A percentile compares a stretch with the other conserved stretches of the same genome.
Conservation (phyloP, 2,329 filamentous ascomycete species). For the Aspergillus arachidicola region DNA sequence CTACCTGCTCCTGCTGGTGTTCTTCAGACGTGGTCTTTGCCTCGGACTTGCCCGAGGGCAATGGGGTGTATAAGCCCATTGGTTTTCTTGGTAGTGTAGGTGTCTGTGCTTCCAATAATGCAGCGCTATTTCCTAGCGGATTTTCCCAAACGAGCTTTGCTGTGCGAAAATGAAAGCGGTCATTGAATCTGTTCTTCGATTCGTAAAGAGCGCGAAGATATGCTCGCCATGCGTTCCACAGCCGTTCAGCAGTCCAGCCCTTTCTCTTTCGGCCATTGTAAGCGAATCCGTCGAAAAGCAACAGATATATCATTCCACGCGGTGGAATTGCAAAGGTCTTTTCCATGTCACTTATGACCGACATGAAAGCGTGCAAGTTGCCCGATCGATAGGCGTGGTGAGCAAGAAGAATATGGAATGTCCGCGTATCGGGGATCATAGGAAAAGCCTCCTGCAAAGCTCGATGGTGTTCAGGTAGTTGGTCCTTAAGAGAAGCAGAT, state of each 20-base stretch:
- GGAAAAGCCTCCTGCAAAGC: conserved; percentile 67
- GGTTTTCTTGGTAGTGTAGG: conserved; percentile 13
- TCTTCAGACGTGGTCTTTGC: conserved; percentile 7
- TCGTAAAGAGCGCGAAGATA: conserved; percentile 55
- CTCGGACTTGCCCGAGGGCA: conserved; percentile 22
- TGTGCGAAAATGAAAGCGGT: conserved; percentile 18
- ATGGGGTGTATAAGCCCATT: conserved; percentile 27
- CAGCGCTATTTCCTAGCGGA: conserved; percentile 24
- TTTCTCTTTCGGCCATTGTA: conserved; percentile 69
- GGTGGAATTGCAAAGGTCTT: conserved; percentile 66
- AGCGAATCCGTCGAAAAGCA: conserved; percentile 81
- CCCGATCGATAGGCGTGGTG: conserved; percentile 71
- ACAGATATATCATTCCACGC: conserved; percentile 75
- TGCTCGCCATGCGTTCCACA: conserved; percentile 68
- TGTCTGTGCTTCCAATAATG: conserved; percentile 9
- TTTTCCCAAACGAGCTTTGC: conserved; percentile 33
- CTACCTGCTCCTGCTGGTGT: conserved; percentile 6
- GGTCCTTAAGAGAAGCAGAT: conserved; percentile 45
- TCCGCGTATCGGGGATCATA: conserved; percentile 73
- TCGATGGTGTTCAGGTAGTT: conserved; percentile 59
- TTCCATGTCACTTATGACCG: conserved; percentile 78
- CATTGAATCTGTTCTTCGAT: conserved; percentile 32
- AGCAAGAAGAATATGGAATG: conserved; percentile 77
- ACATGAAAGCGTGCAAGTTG: conserved; percentile 69
- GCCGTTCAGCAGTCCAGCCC: conserved; percentile 71